Percentiles rank a stretch among this genome's conserved stretches.
phyloP scores from a whole-genome alignment of 2,329 filamentous ascomycete genomes.

The Aschersonia sp. region DNA sequence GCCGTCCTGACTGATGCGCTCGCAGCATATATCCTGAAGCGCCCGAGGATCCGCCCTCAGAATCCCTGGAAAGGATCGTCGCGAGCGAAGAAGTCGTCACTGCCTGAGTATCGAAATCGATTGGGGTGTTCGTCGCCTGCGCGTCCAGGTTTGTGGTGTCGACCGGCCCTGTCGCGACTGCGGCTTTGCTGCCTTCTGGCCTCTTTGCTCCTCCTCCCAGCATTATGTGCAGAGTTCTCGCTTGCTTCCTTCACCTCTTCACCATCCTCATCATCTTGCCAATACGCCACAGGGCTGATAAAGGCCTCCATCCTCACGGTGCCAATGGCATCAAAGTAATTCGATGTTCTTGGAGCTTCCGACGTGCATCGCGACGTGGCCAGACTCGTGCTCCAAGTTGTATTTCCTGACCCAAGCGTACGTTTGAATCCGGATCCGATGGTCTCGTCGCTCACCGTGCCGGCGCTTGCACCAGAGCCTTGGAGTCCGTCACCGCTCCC shows the following conservation, averaged over 20 bases:
- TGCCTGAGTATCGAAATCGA: slow-evolving; percentile 23
- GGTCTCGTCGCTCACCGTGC: slow-evolving; percentile 40
- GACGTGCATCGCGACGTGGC: slow-evolving; percentile 35
- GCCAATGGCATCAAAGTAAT: slow-evolving; percentile 78
- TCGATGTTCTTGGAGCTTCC: slow-evolving; percentile 35
- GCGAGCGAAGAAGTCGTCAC: slow-evolving; percentile 40
- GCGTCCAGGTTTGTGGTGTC: slow-evolving; percentile 23
- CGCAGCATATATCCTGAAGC: too few species aligned
- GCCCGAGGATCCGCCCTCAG: slow-evolving; percentile 14
- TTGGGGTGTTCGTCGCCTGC: slow-evolving; percentile 31
- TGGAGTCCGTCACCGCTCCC: slow-evolving; percentile 25
- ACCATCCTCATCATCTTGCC: slow-evolving; percentile 29
- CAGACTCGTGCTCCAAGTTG: slow-evolving; percentile 30
- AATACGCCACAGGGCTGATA: slow-evolving; percentile 49
- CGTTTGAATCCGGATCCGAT: slow-evolving; percentile 48
- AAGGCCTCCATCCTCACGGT: slow-evolving; percentile 97
- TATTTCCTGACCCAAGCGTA: slow-evolving; percentile 32
- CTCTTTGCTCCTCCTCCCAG: slow-evolving; percentile 41
- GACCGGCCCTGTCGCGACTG: slow-evolving; percentile 38
- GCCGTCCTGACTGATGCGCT: too few species aligned
- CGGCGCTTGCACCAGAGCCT: slow-evolving; percentile 39
- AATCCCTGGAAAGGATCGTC: slow-evolving; percentile 52
- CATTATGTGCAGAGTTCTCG: slow-evolving; percentile 17
- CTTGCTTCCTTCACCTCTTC: slow-evolving; percentile 34
- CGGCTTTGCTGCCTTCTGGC: slow-evolving; percentile 36